Evolutionary conservation across 2,329 filamentous ascomycete genomes (phyloP), one percentile per base, ranked within the genome.

Genomic region (Dryadomyces quercus-mongolicae): DNA sequence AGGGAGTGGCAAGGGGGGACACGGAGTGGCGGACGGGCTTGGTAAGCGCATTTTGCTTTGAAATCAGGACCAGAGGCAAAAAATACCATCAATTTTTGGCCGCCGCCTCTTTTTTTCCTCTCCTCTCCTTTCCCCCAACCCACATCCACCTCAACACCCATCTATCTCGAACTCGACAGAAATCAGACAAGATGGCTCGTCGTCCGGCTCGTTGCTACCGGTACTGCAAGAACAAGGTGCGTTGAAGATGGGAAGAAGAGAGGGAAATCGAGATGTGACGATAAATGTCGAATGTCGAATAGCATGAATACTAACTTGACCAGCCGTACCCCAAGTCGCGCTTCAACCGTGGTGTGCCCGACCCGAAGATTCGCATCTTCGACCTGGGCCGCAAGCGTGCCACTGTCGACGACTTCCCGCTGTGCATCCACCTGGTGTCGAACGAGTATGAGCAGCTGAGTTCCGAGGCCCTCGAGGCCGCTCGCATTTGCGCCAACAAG

Each of bases 211-310:
- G 93, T 82, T 98, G 93, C 82, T 98, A 95, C 85, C 86, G 93
- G 73, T 98, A 98, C 88, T 98, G 93, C 91, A 98, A 98, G 89
- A 98, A 97, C 86, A 96, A 96, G 90, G 90, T 95, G 73, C 77
- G 86, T 75, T 61, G 51, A 55, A 34, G 34, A 53, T 53, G 55
- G 56, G 18, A 36, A 54, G 50, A 52, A 52, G n/a, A 51, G 21
- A 49, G 16, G 10, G n/a, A 18, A 42, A 25, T 12, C 36, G 21
- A 18, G 22, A 31, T 47, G n/a, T n/a, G n/a, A n/a, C n/a, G n/a
- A n/a, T n/a, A n/a, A n/a, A n/a, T n/a, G n/a, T n/a, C n/a, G n/a
- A n/a, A n/a, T n/a, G n/a, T n/a, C n/a, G n/a, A n/a, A n/a, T n/a
- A n/a, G n/a, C n/a, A n/a, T n/a, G n/a, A 25, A 18, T 18, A 6